These are phyloP conservation scores for Lolium rigidum DNA, from an alignment of 176 grass and related monocot genomes.

Conservation along the genomic window DNA sequence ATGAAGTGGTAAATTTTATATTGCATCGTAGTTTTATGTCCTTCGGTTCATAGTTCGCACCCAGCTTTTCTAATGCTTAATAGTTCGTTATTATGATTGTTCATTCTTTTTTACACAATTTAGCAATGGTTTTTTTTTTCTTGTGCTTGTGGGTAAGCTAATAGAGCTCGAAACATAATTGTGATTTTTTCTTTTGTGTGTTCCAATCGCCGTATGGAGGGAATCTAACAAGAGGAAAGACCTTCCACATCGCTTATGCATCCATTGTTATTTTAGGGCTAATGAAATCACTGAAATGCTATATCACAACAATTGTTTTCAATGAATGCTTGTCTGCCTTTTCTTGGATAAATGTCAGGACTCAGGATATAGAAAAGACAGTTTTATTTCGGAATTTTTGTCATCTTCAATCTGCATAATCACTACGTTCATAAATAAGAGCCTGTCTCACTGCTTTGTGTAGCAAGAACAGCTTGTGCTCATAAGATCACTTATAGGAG, in stretches of 20 bases:
- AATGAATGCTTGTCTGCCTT: neutral
- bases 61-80: neutral
- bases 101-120: neutral
- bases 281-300: neutral
- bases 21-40: neutral
- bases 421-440: neutral
- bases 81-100: too few relatives aligned
- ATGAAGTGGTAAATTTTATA: slow-evolving; percentile 11
- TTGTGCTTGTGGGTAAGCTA: neutral
- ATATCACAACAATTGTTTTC: neutral
- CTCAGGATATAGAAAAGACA: neutral
- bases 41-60: neutral
- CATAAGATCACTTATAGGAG: too few relatives aligned
- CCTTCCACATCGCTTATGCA: neutral
- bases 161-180: neutral
- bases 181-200: neutral
- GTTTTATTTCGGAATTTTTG: neutral
- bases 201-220: neutral
- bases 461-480: neutral
- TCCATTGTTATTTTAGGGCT: neutral
- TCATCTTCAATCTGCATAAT: neutral
- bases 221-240: neutral
- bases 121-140: neutral
- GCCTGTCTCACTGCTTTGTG: neutral
- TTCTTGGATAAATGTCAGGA: neutral